Conservation (phyloP, 1,284 basidiomycete species). For the Tetrapyrgos nigripes region DNA sequence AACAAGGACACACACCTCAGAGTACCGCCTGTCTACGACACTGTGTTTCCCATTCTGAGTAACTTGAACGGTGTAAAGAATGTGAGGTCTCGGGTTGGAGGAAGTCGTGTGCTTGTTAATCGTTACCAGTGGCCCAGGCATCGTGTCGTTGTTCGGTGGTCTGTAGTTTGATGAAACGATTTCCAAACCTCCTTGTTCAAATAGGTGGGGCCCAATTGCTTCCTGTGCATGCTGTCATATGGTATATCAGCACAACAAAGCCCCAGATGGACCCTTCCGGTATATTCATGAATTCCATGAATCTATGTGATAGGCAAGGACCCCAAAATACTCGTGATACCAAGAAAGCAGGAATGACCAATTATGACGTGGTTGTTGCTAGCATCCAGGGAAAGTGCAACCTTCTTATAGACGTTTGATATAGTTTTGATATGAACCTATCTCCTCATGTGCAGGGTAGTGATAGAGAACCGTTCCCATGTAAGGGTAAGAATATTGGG, state of each 20-base stretch:
- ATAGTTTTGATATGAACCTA: no score
- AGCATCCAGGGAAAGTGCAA: not conserved
- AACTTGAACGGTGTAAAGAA: constrained; percentile 52
- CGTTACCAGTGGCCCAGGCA: constrained; percentile 1
- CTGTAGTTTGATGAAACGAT: not conserved
- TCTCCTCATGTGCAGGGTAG: no score
- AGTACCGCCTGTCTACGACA: constrained; percentile 51
- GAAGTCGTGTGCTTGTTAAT: constrained; percentile 50
- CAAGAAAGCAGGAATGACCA: not conserved
- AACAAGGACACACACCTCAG: constrained; percentile 45
- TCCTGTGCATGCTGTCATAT: not conserved
- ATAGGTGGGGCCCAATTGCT: not conserved
- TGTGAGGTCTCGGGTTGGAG: constrained; percentile 56
- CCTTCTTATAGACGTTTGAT: not conserved
- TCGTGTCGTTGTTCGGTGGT: not conserved
- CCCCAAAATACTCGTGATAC: not conserved
- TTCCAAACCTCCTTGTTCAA: not conserved
- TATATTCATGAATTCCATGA: not conserved
- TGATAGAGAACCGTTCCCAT: no score
- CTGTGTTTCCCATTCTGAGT: constrained; percentile 39
- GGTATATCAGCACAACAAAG: not conserved
- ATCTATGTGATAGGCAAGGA: not conserved
- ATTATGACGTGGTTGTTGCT: not conserved
- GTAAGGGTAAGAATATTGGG: no score
- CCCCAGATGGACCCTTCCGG: not conserved